Evolutionary conservation across 768 basidiomycete species (phyloP).

Genomic region (Boletus edulis): DNA sequence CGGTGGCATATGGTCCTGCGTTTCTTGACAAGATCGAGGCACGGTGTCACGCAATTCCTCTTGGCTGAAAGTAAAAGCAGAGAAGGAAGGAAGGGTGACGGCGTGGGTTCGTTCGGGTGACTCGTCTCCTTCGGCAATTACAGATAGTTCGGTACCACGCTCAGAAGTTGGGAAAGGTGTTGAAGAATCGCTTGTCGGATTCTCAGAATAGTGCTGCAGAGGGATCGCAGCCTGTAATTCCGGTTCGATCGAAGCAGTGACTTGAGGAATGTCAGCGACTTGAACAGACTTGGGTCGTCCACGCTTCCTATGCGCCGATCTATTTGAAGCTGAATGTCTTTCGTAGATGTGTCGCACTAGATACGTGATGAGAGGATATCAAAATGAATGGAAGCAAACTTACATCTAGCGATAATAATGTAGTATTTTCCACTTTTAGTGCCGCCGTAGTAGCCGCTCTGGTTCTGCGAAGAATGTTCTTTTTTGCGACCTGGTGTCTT

Average conservation of each 20-base stretch:
- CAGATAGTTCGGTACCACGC: slow-evolving; percentile 50
- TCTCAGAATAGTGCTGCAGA: slow-evolving; percentile 1
- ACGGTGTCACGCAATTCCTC: neutral
- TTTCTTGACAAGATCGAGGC: neutral
- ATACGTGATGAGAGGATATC: slow-evolving; percentile 9
- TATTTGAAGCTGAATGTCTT: slow-evolving; percentile 26
- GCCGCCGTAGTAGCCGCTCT: slow-evolving; percentile 41
- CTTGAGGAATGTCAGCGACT: slow-evolving; percentile 4
- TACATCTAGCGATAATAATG: slow-evolving; percentile 49
- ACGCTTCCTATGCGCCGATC: neutral
- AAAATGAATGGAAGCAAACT: slow-evolving; percentile 1
- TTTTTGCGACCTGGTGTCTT: slow-evolving; percentile 83
- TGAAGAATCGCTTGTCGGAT: neutral
- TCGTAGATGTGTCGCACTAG: slow-evolving; percentile 35
- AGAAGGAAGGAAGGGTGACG: neutral
- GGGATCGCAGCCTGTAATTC: neutral
- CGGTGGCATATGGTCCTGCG: neutral
- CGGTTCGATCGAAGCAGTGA: slow-evolving; percentile 4
- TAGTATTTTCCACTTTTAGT: slow-evolving; percentile 44
- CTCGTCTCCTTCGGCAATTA: slow-evolving; percentile 74
- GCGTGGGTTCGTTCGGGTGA: slow-evolving; percentile 38
- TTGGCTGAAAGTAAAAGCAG: neutral
- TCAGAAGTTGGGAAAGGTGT: slow-evolving; percentile 22
- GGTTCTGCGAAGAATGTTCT: slow-evolving; percentile 47
- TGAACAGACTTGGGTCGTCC: slow-evolving; percentile 1